Conservation (phyloP, 192 early-diverging fungal species). For the Kappamyces sp. region DNA sequence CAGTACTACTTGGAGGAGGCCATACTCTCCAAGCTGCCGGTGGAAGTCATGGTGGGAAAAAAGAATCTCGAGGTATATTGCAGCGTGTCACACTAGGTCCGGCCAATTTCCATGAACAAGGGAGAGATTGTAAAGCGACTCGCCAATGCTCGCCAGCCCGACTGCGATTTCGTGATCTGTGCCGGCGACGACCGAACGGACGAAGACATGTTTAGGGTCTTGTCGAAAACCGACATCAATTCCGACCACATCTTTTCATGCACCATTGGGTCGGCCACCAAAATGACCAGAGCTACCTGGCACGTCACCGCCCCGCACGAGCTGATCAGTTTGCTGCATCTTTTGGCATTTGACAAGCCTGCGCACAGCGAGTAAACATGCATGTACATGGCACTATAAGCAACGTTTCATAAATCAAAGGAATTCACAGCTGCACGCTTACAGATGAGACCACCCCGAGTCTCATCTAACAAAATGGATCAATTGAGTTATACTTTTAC, state of each 20-base stretch:
- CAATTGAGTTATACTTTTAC: too few species aligned
- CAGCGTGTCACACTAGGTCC: slow-evolving; percentile 38
- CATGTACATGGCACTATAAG: too few species aligned
- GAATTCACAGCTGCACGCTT: too few species aligned
- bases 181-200: slow-evolving; percentile 97
- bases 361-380: too few species aligned
- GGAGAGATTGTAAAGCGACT: slow-evolving; percentile 94
- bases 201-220: slow-evolving; percentile 91
- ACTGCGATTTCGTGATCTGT: slow-evolving; percentile 86
- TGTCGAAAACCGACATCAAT: slow-evolving; percentile 33
- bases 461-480: too few species aligned
- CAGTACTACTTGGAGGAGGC: slow-evolving; percentile 91
- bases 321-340: slow-evolving; percentile 39
- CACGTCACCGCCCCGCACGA: slow-evolving; percentile 66
- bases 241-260: slow-evolving; percentile 52
- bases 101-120: slow-evolving; percentile 91
- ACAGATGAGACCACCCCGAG: too few species aligned
- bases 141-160: slow-evolving; percentile 47
- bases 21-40: slow-evolving; percentile 85
- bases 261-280: slow-evolving; percentile 78
- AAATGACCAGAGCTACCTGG: slow-evolving; percentile 84
- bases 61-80: slow-evolving; percentile 79
- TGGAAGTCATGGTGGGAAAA: slow-evolving; percentile 92
- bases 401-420: too few species aligned
- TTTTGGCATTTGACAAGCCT: not conserved